phyloP scores from a whole-genome alignment of 352 stramenopile species.

The Halophytophthora batemanensis region DNA sequence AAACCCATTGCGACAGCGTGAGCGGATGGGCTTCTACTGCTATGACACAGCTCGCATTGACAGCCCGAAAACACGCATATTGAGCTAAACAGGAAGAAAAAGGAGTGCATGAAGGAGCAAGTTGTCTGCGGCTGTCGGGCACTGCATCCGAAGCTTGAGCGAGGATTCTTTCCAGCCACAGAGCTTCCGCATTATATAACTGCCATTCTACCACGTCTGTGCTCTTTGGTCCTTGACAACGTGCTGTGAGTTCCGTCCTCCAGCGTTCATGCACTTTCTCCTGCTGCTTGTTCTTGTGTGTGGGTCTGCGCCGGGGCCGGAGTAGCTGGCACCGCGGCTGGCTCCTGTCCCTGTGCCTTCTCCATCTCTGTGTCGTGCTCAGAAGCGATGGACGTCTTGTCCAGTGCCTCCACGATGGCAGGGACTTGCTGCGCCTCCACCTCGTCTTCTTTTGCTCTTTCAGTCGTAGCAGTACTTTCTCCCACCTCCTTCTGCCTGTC shows the following conservation, averaged over 20 bases:
- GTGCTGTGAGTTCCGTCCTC: slow-evolving; percentile 1
- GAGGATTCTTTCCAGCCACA: neutral
- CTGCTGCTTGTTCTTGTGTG: slow-evolving; percentile 1
- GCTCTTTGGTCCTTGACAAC: neutral
- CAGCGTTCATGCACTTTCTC: slow-evolving; percentile 5
- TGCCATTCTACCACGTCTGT: slow-evolving; percentile 9
- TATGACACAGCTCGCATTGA: too few species aligned
- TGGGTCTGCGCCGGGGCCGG: too few species aligned
- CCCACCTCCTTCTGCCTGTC: neutral
- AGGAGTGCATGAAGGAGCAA: too few species aligned
- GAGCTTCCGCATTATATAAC: slow-evolving; percentile 4
- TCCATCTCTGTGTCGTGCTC: slow-evolving; percentile 1
- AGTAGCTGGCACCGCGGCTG: slow-evolving; percentile 2
- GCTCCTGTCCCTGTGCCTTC: slow-evolving; percentile 13
- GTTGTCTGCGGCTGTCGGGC: too few species aligned
- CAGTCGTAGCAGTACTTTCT: neutral
- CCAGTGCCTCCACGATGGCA: too few species aligned
- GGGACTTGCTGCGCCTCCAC: neutral
- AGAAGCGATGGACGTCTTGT: neutral
- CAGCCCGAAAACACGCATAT: too few species aligned
- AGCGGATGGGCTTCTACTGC: neutral
- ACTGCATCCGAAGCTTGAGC: too few species aligned
- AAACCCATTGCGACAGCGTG: slow-evolving; percentile 59
- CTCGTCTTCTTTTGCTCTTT: slow-evolving; percentile 23
- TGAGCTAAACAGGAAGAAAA: too few species aligned